These are phyloP conservation scores for Lepiota subincarnata DNA, from an alignment of 768 basidiomycete genomes.

Conservation along the genomic window DNA sequence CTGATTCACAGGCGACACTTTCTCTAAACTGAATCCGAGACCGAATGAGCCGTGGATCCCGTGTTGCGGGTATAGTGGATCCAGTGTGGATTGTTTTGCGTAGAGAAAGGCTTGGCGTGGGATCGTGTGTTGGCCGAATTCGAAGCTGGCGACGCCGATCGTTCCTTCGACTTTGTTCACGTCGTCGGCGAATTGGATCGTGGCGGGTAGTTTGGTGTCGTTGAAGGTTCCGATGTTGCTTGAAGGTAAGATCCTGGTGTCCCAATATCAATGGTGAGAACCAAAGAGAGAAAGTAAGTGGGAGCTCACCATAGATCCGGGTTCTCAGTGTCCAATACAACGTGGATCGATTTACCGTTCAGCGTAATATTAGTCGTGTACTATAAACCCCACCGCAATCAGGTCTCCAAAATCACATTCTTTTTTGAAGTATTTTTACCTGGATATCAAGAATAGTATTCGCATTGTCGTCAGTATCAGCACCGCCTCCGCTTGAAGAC, in stretches of 20 bases:
- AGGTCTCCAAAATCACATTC: too few species aligned
- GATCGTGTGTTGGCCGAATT: slow-evolving; percentile 27
- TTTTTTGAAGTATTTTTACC: not conserved
- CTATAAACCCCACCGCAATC: slow-evolving; percentile 12
- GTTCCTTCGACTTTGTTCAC: slow-evolving; percentile 29
- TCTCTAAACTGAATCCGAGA: slow-evolving; percentile 27
- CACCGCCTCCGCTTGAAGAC: not conserved
- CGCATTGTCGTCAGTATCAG: not conserved
- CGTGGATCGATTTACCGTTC: slow-evolving; percentile 26
- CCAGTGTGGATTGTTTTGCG: slow-evolving; percentile 15
- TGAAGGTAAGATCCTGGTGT: slow-evolving; percentile 29
- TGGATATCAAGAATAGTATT: not conserved
- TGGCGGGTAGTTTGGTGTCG: slow-evolving; percentile 25
- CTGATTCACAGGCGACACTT: slow-evolving; percentile 26
- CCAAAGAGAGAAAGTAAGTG: not conserved
- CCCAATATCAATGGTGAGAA: not conserved
- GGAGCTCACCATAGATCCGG: slow-evolving; percentile 31
- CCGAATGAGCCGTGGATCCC: slow-evolving; percentile 33
- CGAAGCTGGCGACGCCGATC: slow-evolving; percentile 27
- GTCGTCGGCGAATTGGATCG: slow-evolving; percentile 32
- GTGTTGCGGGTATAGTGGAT: slow-evolving; percentile 12
- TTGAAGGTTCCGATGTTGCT: slow-evolving; percentile 30
- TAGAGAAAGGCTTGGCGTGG: slow-evolving; percentile 29
- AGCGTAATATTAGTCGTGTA: slow-evolving; percentile 29
- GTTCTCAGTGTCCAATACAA: slow-evolving; percentile 35